These are phyloP conservation scores for Eleusine coracana DNA, from an alignment of 176 grass and related monocot genomes.

Conservation along the genomic window DNA sequence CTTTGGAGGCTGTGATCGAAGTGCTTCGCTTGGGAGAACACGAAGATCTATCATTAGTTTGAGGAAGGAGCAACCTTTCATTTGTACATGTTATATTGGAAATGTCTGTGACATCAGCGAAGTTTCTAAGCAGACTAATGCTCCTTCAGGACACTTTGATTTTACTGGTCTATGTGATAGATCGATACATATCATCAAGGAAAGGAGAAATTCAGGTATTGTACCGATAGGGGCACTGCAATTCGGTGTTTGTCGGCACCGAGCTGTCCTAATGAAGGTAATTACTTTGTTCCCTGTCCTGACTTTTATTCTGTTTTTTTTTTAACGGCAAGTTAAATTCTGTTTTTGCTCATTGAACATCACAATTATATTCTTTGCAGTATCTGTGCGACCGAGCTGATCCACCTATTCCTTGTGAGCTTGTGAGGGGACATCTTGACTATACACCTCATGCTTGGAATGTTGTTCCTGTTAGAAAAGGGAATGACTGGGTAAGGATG, in stretches of 20 bases:
- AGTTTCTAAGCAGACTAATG: slow-evolving; percentile 40
- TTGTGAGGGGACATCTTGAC: slow-evolving; percentile 95
- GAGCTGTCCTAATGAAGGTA: slow-evolving; percentile 99
- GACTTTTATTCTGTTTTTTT: not conserved
- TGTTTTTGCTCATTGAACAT: slow-evolving; percentile 29
- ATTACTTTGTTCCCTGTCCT: not conserved
- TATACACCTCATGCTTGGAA: slow-evolving; percentile 99
- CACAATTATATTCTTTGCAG: slow-evolving; percentile 50
- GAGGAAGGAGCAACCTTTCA: slow-evolving; percentile 85
- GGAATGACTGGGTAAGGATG: slow-evolving; percentile 71
- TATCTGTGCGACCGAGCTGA: slow-evolving; percentile 91
- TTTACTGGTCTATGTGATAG: slow-evolving; percentile 66
- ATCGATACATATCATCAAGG: slow-evolving; percentile 84
- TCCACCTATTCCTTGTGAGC: slow-evolving; percentile 94
- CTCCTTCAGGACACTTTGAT: slow-evolving; percentile 46
- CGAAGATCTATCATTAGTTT: slow-evolving; percentile 73
- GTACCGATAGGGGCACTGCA: slow-evolving; percentile 86
- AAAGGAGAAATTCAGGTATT: slow-evolving; percentile 81
- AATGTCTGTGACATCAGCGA: slow-evolving; percentile 43
- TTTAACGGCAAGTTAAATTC: not conserved
- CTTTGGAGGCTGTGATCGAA: slow-evolving; percentile 94
- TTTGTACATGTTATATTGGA: slow-evolving; percentile 84
- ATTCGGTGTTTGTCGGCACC: slow-evolving; percentile 95
- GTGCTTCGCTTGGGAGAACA: slow-evolving; percentile 66
- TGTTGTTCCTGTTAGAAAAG: slow-evolving; percentile 81